Evolutionary conservation across 306 rosid genomes (phyloP).

Genomic region (Malus domestica): ASM211411v1 NC_041791.1:11120001-11120500

Average conservation of each 20-base stretch:
- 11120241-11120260: not conserved
- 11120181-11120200: not conserved
- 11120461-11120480: not conserved
- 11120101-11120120: not conserved
- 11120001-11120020: not conserved
- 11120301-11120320: not conserved
- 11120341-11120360: not conserved
- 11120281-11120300: not conserved
- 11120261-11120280: not conserved
- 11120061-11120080: not conserved
- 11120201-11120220: not conserved
- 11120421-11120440: not conserved
- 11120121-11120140: not conserved
- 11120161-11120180: not conserved
- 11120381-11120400: not conserved
- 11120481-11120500: not conserved
- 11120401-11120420: not conserved
- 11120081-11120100: not conserved
- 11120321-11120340: not conserved
- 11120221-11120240: not conserved
- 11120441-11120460: too few relatives aligned
- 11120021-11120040: not conserved
- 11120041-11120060: slow-evolving; percentile 4
- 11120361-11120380: not conserved
- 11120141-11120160: not conserved